Conservation (phyloP, 768 basidiomycete genomes). For the Mycena metata region DNA sequence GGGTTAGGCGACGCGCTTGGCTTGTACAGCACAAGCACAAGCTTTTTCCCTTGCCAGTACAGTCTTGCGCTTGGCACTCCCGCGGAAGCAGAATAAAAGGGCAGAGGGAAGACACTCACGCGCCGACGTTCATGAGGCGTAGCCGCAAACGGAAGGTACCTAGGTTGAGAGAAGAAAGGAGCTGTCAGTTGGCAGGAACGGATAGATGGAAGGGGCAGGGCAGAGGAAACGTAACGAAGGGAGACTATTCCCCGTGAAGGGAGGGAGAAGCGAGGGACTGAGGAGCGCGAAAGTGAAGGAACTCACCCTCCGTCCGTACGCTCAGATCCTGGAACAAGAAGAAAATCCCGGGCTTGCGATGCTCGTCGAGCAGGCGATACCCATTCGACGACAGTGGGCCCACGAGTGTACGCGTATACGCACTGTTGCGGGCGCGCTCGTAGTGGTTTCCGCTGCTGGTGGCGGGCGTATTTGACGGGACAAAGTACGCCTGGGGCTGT, state of each 20-base stretch:
- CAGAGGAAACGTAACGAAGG: not conserved
- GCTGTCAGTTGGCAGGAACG: not conserved
- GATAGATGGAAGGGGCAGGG: not conserved
- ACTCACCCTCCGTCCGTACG: constrained; percentile 89
- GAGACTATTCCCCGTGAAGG: not conserved
- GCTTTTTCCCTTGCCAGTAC: no score
- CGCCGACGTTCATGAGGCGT: constrained; percentile 90
- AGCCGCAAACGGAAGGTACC: constrained; percentile 90
- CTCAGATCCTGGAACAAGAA: constrained; percentile 97
- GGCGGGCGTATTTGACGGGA: constrained; percentile 22
- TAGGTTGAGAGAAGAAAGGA: constrained; percentile 44
- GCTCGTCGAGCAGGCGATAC: constrained; percentile 85
- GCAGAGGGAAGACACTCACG: constrained; percentile 68
- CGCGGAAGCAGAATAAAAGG: constrained; percentile 14
- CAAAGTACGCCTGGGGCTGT: constrained; percentile 38
- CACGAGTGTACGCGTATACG: constrained; percentile 90
- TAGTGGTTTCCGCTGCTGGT: no score
- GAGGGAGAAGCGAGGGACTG: constrained; percentile 4
- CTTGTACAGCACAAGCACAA: no score
- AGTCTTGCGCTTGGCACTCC: no score
- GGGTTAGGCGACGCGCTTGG: no score
- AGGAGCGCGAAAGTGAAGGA: not conserved
- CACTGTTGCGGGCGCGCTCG: constrained; percentile 33
- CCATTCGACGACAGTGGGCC: constrained; percentile 92
- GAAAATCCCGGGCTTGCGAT: constrained; percentile 89